A percentile compares a stretch with the other conserved stretches of the same genome.
phyloP scores from a whole-genome alignment of 306 rosid genomes.

The Pueraria montana region DNA sequence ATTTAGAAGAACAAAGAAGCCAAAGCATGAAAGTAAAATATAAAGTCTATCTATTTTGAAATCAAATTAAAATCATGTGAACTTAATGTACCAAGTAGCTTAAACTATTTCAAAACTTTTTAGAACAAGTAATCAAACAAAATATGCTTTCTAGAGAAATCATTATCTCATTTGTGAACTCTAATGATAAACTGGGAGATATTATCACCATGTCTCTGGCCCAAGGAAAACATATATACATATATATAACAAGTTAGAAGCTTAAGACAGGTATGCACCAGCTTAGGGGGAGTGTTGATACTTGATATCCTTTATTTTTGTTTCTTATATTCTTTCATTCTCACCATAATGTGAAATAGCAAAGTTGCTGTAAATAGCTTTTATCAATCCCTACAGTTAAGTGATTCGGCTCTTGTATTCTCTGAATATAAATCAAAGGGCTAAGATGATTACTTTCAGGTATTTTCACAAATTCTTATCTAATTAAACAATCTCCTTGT shows the following conservation, averaged over 20 bases:
- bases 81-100: background rate
- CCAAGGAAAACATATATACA: background rate
- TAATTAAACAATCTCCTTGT: no score
- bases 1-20: conserved; percentile 33
- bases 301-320: background rate
- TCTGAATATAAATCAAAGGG: no score
- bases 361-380: no score
- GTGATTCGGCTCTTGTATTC: no score
- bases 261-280: background rate
- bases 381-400: no score
- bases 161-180: background rate
- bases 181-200: background rate
- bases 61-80: conserved; percentile 11
- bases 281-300: background rate
- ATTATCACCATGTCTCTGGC: background rate
- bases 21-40: conserved; percentile 21
- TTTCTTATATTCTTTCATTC: background rate
- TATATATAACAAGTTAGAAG: background rate
- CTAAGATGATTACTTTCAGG: no score
- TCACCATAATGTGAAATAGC: no score
- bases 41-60: conserved; percentile 15
- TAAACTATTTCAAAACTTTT: background rate
- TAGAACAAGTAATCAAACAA: background rate
- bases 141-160: background rate
- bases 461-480: no score